Percentiles rank a stretch among this genome's conserved stretches.
Evolutionary conservation across 495 filamentous ascomycete species (phyloP).

Genomic region (Apodospora peruviana): DNA sequence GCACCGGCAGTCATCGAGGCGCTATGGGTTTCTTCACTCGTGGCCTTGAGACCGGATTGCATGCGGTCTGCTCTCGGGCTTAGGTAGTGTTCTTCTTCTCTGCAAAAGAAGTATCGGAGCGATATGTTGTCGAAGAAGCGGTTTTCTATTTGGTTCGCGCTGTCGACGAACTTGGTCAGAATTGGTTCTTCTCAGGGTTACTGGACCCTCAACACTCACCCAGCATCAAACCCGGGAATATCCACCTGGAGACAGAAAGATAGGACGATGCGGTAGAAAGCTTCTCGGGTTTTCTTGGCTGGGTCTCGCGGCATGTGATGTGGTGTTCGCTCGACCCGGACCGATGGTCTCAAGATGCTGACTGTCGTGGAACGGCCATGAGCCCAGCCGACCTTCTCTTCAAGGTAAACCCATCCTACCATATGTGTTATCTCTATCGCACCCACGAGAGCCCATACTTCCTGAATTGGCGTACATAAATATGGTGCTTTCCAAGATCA

Average conservation of each 20-base stretch:
- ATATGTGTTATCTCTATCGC: too few relatives aligned
- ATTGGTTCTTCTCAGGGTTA: neutral
- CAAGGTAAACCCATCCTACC: too few relatives aligned
- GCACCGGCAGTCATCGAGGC: neutral
- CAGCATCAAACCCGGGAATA: neutral
- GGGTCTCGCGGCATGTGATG: neutral
- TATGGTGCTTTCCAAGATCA: too few relatives aligned
- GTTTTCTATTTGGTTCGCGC: neutral
- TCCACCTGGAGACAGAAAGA: neutral
- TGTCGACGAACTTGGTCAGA: neutral
- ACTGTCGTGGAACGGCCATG: neutral
- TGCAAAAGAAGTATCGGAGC: neutral
- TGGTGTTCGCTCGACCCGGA: neutral
- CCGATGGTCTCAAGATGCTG: neutral
- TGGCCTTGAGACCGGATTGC: neutral
- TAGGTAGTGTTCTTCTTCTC: neutral
- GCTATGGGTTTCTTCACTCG: neutral
- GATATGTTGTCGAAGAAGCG: neutral
- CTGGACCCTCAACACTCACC: neutral
- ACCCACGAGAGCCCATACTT: too few relatives aligned
- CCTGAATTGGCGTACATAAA: too few relatives aligned
- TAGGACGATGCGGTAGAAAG: neutral
- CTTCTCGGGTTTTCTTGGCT: neutral
- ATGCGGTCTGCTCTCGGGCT: neutral
- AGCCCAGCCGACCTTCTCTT: neutral